Evolutionary conservation across 345 rosid species (phyloP), one percentile per base, ranked within the genome.

Genomic region (Heritiera littoralis): DNA sequence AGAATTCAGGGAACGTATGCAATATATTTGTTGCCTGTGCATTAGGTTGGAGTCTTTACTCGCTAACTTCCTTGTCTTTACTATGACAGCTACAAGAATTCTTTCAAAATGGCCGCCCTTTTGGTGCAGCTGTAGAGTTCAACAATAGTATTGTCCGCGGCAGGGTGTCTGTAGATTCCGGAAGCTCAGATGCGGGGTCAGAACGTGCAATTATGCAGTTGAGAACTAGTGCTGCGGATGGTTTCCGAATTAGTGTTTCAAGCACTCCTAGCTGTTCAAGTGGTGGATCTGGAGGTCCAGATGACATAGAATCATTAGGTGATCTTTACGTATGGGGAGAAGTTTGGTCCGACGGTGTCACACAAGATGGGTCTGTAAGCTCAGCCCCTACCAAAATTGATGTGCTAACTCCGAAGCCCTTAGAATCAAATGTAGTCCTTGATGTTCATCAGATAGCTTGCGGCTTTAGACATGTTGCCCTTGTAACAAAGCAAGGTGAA

Each of bases 301-400:
- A 96, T 92, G 99, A 96, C 83, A 92, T 96, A 79, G 99, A 96
- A 81, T 94, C 97, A 14, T 83, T 96, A 65, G 98, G 99, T 15
- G 99, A 96, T 87, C 94, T 96, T 79, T 96, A 92, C 78, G 80
- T 94, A 6, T 96, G 98, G 99, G 99, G 98, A 76, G 99, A 89
- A 82, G 89, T 95, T 80, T 95, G 99, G 97, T 86, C 85, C 4
- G 98, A 95, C 13, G 92, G 83, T 9, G 82, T 86, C 76, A 79
- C 79, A 8, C 78, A 82, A 6, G 96, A 93, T 75, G 96, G 97
- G 15, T 72, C 82, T 0, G 64, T 64, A 2, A 84, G 80, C 78
- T 83, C 88, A 20, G 69, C 64, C 79, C 83, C 87, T 6, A 74
- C 79, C 54, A 91, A 79, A 80, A 83, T 83, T 11, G 97, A 93